A percentile compares a stretch with the other conserved stretches of the same genome.
Conservation (phyloP, 352 stramenopile genomes). For the Globisporangium acanthophoron region DNA sequence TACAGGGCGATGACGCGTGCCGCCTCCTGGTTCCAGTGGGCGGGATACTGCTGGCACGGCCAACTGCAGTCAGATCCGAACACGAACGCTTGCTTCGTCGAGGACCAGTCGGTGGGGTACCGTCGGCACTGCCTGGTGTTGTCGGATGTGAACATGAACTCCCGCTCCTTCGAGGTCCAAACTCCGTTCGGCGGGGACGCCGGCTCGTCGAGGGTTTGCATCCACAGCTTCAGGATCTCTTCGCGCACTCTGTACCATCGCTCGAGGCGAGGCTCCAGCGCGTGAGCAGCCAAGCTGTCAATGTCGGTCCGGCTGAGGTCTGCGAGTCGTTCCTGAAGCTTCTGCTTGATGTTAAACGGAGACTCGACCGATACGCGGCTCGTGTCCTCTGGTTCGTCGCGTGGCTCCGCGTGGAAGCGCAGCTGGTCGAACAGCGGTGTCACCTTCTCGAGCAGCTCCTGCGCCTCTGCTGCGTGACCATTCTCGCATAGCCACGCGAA, state of each 20-base stretch:
- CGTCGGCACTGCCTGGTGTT: neutral
- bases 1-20: neutral
- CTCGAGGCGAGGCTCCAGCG: neutral
- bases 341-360: neutral
- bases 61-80: neutral
- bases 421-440: constrained; percentile 12
- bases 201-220: constrained; percentile 8
- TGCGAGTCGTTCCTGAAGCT: neutral
- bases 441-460: constrained; percentile 7
- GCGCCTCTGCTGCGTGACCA: constrained; percentile 1
- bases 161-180: neutral
- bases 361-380: constrained; percentile 4
- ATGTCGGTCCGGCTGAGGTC: neutral
- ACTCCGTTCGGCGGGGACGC: constrained; percentile 4
- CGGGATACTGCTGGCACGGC: constrained; percentile 4
- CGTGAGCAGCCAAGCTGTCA: neutral
- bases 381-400: constrained; percentile 8
- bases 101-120: neutral
- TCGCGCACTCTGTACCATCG: constrained; percentile 9
- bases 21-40: neutral
- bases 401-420: constrained; percentile 12
- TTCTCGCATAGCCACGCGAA: constrained; percentile 16
- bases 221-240: constrained; percentile 11
- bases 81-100: neutral
- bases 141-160: neutral